Evolutionary conservation across 2,329 filamentous ascomycete genomes (phyloP), one percentile per base, ranked within the genome.

Genomic region (Fusarium sp.): DNA sequence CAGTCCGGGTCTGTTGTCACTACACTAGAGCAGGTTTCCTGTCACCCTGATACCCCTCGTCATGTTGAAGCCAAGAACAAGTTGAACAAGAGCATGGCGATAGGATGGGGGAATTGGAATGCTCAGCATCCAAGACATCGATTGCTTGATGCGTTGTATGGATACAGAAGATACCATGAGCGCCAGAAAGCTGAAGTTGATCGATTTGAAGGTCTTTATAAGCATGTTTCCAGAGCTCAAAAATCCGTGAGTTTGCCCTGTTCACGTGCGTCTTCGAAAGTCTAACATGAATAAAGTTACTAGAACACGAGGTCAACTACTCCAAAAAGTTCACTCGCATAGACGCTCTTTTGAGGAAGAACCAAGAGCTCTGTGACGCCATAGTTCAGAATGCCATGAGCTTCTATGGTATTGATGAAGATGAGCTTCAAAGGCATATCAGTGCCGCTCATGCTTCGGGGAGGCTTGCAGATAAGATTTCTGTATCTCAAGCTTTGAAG

Each of bases 291-390:
- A 5, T 6, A 3, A 42, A 86, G 84, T 29, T 87, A 4, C 84
- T 92, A 4, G 88, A 90, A 68, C 85, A 86, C n/a, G 80, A 85
- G 4, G 77, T 90, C 44, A 83, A 87, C 50, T 92, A 90, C 73
- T 86, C 86, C 4, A 85, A 88, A 64, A 89, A 87, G 69, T 83
- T 89, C 22, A 77, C 81, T 18, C 78, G 79, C 2, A 79, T 84
- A 14, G 83, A 86, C 15, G 65, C 80, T 27, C 79, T 86, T 10
- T 79, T 88, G 18, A 76, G 76, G 4, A 68, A 76, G 9, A 89
- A 89, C 70, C 83, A 84, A 14, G 65, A 77, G 1, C 67, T 89
- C 5, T 87, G 85, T 38, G 77, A 84, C 36, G 78, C 77, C 14
- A 87, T 89, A 35, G 82, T 88, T 3, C 63, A 81, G 1, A 65